Conservation (phyloP, 768 basidiomycete genomes). For the Cyclocybe aegerita region DNA sequence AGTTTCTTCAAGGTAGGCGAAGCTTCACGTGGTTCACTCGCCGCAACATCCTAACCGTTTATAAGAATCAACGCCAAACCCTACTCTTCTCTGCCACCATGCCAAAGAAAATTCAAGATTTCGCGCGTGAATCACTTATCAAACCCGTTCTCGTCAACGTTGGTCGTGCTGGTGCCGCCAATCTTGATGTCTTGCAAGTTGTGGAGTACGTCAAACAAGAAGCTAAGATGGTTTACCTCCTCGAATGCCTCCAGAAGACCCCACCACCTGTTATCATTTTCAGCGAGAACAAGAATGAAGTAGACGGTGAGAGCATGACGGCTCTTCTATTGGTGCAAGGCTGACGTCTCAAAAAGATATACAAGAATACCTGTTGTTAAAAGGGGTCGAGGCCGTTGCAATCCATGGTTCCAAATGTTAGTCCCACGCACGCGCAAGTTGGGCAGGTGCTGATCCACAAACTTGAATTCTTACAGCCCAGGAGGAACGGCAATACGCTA, state of each 20-base stretch:
- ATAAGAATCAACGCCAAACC: conserved; percentile 92
- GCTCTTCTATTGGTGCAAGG: neutral
- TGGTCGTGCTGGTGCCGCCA: conserved; percentile 96
- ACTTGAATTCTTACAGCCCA: conserved; percentile 56
- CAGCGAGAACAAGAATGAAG: conserved; percentile 99
- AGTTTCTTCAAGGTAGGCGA: conserved; percentile 89
- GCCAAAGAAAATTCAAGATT: conserved; percentile 99
- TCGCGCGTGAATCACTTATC: conserved; percentile 95
- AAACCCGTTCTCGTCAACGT: conserved; percentile 95
- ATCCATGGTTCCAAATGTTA: conserved; percentile 97
- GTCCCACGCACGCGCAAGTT: conserved; percentile 19
- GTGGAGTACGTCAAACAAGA: conserved; percentile 99
- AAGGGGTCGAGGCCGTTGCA: conserved; percentile 97
- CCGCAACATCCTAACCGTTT: conserved; percentile 4
- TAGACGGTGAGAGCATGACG: conserved; percentile 71
- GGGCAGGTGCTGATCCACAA: neutral
- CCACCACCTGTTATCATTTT: conserved; percentile 98
- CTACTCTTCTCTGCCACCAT: conserved; percentile 98
- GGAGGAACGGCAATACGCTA: conserved; percentile 98
- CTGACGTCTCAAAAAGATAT: conserved; percentile 65
- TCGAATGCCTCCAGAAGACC: conserved; percentile 98
- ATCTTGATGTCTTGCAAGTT: conserved; percentile 93
- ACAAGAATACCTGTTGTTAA: conserved; percentile 94
- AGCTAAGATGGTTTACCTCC: conserved; percentile 98
- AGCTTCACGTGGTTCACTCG: neutral